A percentile compares a stretch with the other conserved stretches of the same genome.
These are phyloP conservation scores for Martiniozyma asiatica DNA, from an alignment of 1,139 yeast genomes.

Conservation along the genomic window DNA sequence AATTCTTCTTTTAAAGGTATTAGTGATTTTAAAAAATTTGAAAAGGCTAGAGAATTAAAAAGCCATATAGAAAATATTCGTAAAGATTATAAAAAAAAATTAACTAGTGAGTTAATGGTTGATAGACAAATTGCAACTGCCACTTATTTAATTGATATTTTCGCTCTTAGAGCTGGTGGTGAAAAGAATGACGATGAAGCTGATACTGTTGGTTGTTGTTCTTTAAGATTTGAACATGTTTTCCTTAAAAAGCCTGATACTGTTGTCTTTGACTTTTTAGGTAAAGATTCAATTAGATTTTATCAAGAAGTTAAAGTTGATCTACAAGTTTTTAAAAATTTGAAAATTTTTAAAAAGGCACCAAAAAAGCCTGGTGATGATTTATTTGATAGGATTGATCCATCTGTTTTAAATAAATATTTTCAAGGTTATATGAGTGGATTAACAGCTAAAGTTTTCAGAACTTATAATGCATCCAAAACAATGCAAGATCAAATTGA, in stretches of 20 bases:
- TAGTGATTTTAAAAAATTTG: slow-evolving; percentile 84
- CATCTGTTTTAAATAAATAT: slow-evolving; percentile 71
- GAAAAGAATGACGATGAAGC: slow-evolving; percentile 97
- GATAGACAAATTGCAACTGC: slow-evolving; percentile 93
- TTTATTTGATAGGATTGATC: slow-evolving; percentile 81
- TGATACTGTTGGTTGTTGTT: slow-evolving; percentile 97
- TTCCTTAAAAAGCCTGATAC: slow-evolving; percentile 76
- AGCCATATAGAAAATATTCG: slow-evolving; percentile 63
- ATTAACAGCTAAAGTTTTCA: slow-evolving; percentile 89
- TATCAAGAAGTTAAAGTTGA: slow-evolving; percentile 91
- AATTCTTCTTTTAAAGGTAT: slow-evolving; percentile 85
- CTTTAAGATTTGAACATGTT: slow-evolving; percentile 80
- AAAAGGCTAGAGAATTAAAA: slow-evolving; percentile 79
- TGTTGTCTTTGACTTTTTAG: slow-evolving; percentile 87
- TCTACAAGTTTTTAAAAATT: slow-evolving; percentile 76
- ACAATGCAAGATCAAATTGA: slow-evolving; percentile 95
- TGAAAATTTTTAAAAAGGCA: slow-evolving; percentile 71
- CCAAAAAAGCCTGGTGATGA: slow-evolving; percentile 91
- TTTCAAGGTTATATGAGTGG: slow-evolving; percentile 88
- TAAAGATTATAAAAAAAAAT: slow-evolving; percentile 55
- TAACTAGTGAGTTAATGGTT: slow-evolving; percentile 68
- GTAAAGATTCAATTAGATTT: slow-evolving; percentile 89
- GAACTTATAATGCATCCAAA: slow-evolving; percentile 93
- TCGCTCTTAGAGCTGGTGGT: slow-evolving; percentile 97
- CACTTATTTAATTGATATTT: slow-evolving; percentile 82